Conservation (phyloP, 371 early-diverging fungal genomes). For the Parasitella parasitica region DNA sequence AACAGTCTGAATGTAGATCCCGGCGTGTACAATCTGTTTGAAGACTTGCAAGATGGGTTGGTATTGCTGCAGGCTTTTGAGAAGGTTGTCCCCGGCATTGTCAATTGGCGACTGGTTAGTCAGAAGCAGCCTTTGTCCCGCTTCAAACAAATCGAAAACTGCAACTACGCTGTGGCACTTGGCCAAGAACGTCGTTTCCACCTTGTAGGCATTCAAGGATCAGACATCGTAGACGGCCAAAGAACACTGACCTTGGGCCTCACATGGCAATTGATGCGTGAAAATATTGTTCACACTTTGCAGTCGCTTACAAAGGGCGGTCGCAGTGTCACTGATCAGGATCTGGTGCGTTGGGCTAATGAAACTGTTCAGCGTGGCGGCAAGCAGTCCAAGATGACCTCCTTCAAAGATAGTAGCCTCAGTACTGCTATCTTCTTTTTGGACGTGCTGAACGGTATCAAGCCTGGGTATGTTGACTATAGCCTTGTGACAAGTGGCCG, state of each 20-base stretch:
- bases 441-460: slow-evolving; percentile 90
- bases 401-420: slow-evolving; percentile 84
- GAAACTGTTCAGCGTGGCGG: slow-evolving; percentile 68
- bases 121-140: slow-evolving; percentile 69
- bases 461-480: slow-evolving; percentile 90
- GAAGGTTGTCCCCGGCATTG: slow-evolving; percentile 84
- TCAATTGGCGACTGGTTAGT: slow-evolving; percentile 90
- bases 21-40: slow-evolving; percentile 89
- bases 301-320: slow-evolving; percentile 81
- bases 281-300: slow-evolving; percentile 90
- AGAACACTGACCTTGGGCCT: slow-evolving; percentile 84
- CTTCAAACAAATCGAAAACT: slow-evolving; percentile 96
- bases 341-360: slow-evolving; percentile 96
- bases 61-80: slow-evolving; percentile 91
- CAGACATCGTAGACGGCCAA: slow-evolving; percentile 90
- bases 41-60: slow-evolving; percentile 81
- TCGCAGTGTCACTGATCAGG: slow-evolving; percentile 81
- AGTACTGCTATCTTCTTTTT: slow-evolving; percentile 81
- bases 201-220: slow-evolving; percentile 93
- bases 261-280: slow-evolving; percentile 98
- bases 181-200: slow-evolving; percentile 87
- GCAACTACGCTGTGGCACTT: slow-evolving; percentile 86
- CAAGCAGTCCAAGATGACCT: slow-evolving; percentile 67
- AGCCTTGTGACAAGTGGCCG: slow-evolving; percentile 78
- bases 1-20: slow-evolving; percentile 95